Conservation (phyloP, 345 rosid genomes). For the Linum trigynum region DNA sequence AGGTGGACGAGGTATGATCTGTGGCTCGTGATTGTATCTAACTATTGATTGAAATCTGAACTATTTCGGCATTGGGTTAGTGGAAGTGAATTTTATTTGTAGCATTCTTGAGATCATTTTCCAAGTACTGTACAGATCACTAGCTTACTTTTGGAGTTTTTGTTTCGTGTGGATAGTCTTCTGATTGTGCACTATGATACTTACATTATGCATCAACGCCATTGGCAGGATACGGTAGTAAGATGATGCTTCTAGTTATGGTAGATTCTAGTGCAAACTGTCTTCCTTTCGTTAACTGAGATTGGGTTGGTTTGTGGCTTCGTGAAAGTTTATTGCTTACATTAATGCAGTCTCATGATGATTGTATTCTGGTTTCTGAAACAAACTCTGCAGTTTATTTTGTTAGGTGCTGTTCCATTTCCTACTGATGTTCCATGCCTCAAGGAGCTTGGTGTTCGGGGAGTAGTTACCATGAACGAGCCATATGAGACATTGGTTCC, state of each 20-base stretch:
- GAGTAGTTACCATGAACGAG: conserved; percentile 70
- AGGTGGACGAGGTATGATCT: conserved; percentile 61
- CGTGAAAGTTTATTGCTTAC: no score
- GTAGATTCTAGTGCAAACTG: no score
- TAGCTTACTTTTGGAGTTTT: no score
- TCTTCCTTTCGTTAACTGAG: no score
- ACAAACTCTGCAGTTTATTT: conserved; percentile 38
- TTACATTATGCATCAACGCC: no score
- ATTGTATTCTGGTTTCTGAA: conserved; percentile 1
- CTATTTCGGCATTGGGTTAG: background rate
- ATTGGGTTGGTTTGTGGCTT: no score
- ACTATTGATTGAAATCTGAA: background rate
- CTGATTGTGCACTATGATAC: no score
- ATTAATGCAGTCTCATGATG: background rate
- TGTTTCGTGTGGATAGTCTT: no score
- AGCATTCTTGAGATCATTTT: no score
- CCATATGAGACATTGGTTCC: conserved; percentile 86
- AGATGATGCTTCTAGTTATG: no score
- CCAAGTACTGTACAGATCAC: no score
- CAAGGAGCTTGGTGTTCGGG: conserved; percentile 60
- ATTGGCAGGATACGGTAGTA: no score
- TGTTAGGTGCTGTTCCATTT: conserved; percentile 81
- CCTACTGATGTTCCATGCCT: conserved; percentile 63
- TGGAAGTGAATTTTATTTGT: background rate
- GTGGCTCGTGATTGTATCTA: background rate